Conservation (phyloP, 352 stramenopile genomes). For the Globisporangium recalcitrans region DNA sequence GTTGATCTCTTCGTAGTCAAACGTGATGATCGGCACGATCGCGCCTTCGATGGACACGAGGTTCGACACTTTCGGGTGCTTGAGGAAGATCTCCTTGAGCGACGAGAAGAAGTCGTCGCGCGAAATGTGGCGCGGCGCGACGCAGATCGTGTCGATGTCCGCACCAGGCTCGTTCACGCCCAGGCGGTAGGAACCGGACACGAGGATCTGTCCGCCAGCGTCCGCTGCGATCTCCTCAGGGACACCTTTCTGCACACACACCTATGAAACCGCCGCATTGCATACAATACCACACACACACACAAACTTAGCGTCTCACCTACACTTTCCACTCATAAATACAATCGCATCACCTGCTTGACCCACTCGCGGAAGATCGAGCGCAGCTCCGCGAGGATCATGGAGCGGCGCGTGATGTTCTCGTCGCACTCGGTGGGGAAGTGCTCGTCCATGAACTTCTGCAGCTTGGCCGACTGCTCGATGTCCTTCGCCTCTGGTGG, state of each 20-base stretch:
- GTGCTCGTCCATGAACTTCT: constrained; percentile 74
- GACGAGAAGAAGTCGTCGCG: constrained; percentile 96
- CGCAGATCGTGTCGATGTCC: constrained; percentile 98
- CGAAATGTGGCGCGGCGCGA: constrained; percentile 93
- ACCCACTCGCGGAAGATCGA: constrained; percentile 85
- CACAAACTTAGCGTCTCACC: constrained; percentile 7
- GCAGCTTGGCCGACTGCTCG: constrained; percentile 77
- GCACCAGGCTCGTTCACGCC: constrained; percentile 95
- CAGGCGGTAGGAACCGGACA: constrained; percentile 93
- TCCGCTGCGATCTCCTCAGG: constrained; percentile 83
- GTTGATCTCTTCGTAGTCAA: constrained; percentile 98
- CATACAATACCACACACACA: too few relatives aligned
- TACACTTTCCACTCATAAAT: not conserved
- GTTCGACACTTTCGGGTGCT: constrained; percentile 91
- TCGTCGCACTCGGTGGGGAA: constrained; percentile 71
- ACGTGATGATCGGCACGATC: constrained; percentile 96
- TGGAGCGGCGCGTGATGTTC: constrained; percentile 82
- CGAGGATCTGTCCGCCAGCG: constrained; percentile 82
- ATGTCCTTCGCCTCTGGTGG: constrained; percentile 77
- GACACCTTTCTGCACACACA: constrained; percentile 80
- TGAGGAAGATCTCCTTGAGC: constrained; percentile 89
- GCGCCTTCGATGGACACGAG: constrained; percentile 86
- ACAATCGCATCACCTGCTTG: constrained; percentile 33
- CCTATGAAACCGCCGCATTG: too few relatives aligned
- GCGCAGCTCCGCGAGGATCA: constrained; percentile 82